These are phyloP conservation scores for Suillus ampliporus DNA, from an alignment of 768 basidiomycete species.

Conservation along the genomic window DNA sequence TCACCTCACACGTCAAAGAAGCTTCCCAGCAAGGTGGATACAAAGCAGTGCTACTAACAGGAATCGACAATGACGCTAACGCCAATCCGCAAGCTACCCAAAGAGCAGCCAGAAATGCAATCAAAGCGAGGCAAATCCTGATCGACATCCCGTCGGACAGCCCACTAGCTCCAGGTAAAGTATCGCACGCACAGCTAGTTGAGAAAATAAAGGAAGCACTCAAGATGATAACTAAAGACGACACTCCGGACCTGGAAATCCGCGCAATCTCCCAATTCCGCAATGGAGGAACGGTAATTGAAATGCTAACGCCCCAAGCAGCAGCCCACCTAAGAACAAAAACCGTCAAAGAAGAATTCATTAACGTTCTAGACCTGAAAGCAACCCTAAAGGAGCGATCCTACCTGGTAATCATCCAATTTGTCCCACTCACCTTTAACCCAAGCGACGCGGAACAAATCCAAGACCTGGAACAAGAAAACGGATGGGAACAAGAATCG, in stretches of 20 bases:
- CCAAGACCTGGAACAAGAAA: background rate
- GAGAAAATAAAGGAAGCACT: background rate
- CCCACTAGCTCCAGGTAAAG: background rate
- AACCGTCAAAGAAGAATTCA: slow-evolving; percentile 17
- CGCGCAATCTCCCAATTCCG: background rate
- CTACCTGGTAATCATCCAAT: slow-evolving; percentile 24
- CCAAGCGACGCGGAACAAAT: background rate
- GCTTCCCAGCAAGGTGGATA: background rate
- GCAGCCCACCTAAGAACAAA: slow-evolving; percentile 21
- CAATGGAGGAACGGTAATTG: slow-evolving; percentile 11
- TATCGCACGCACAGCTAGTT: background rate
- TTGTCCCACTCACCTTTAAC: slow-evolving; percentile 27
- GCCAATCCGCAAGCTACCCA: background rate
- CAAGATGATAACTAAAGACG: background rate
- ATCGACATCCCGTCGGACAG: background rate
- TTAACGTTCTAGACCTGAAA: background rate
- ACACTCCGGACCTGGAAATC: background rate
- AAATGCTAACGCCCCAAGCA: slow-evolving; percentile 16
- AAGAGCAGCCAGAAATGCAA: background rate
- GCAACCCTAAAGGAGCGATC: slow-evolving; percentile 7
- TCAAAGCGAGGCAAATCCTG: background rate
- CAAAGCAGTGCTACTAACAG: background rate
- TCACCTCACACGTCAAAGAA: background rate
- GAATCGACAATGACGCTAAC: background rate
- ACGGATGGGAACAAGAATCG: background rate